Evolutionary conservation across 2,329 filamentous ascomycete genomes (phyloP).

Genomic region (Reticulascus tulasneorum): DNA sequence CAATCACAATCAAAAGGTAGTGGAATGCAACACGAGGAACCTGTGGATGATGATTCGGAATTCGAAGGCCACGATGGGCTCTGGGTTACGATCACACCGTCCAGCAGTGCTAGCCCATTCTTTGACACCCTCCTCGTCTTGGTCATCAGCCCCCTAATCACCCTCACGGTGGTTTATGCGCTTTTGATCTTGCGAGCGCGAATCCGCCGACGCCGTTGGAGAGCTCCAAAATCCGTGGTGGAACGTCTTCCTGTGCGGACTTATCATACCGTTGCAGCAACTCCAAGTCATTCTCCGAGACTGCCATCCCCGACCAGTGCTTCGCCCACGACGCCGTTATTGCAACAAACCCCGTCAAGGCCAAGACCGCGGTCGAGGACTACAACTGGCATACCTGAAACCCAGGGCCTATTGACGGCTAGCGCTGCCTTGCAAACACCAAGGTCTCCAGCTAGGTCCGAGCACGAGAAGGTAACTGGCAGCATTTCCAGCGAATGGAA

Average conservation of each 20-base stretch:
- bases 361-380: slow-evolving; percentile 62
- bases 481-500: slow-evolving; percentile 54
- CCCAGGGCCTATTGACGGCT: slow-evolving; percentile 40
- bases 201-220: slow-evolving; percentile 85
- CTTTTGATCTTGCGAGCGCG: slow-evolving; percentile 82
- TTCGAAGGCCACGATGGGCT: slow-evolving; percentile 66
- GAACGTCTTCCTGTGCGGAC: slow-evolving; percentile 92
- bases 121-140: slow-evolving; percentile 95
- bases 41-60: slow-evolving; percentile 21
- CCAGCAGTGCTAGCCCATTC: slow-evolving; percentile 85
- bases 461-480: slow-evolving; percentile 45
- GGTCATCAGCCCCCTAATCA: slow-evolving; percentile 91
- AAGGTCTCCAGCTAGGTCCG: slow-evolving; percentile 26
- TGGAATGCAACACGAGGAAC: slow-evolving; percentile 18
- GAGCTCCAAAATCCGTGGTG: slow-evolving; percentile 95
- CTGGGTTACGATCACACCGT: slow-evolving; percentile 95
- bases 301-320: slow-evolving; percentile 60
- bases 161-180: slow-evolving; percentile 87
- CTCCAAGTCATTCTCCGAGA: slow-evolving; percentile 53
- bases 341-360: slow-evolving; percentile 54
- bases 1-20: no score
- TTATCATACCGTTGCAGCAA: slow-evolving; percentile 76
- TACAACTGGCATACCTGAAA: slow-evolving; percentile 56
- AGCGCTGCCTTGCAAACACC: slow-evolving; percentile 38
- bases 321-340: slow-evolving; percentile 75